Conservation (phyloP, 2,329 filamentous ascomycete species). For the Calonectria pseudoreteaudii region DNA sequence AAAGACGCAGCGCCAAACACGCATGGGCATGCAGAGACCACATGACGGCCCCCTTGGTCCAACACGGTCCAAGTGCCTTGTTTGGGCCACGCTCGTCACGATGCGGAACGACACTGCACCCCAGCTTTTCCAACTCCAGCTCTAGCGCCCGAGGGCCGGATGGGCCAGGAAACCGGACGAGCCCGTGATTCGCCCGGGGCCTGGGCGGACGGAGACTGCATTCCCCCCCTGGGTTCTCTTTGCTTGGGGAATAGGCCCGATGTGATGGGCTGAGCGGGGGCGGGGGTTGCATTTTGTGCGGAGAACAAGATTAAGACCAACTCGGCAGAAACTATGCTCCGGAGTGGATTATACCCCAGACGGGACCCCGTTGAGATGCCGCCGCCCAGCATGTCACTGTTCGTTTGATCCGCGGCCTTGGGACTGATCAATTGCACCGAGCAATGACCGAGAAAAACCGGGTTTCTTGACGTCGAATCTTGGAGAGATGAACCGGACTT, state of each 20-base stretch:
- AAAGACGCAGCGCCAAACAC: neutral
- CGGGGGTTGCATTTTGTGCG: slow-evolving; percentile 18
- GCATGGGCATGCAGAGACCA: neutral
- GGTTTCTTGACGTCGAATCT: neutral
- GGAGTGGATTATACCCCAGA: neutral
- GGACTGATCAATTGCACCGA: slow-evolving; percentile 11
- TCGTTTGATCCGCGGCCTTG: neutral
- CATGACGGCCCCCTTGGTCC: neutral
- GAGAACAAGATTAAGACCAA: slow-evolving; percentile 13
- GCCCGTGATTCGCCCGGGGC: neutral
- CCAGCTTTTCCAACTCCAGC: slow-evolving; percentile 9
- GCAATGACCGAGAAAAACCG: slow-evolving; percentile 12
- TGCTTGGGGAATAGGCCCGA: slow-evolving; percentile 18
- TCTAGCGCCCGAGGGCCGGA: slow-evolving; percentile 11
- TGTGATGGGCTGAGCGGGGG: slow-evolving; percentile 25
- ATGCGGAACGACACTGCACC: neutral
- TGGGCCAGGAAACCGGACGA: neutral
- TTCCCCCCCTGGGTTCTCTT: neutral
- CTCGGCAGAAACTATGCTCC: neutral
- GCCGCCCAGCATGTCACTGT: neutral
- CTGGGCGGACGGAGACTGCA: neutral
- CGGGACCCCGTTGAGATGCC: neutral
- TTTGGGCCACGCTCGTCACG: slow-evolving; percentile 10
- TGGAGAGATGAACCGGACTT: neutral
- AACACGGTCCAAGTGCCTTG: neutral